These are phyloP conservation scores for Oehlia diaphana DNA, from an alignment of 192 early-diverging fungal genomes.

Conservation along the genomic window DNA sequence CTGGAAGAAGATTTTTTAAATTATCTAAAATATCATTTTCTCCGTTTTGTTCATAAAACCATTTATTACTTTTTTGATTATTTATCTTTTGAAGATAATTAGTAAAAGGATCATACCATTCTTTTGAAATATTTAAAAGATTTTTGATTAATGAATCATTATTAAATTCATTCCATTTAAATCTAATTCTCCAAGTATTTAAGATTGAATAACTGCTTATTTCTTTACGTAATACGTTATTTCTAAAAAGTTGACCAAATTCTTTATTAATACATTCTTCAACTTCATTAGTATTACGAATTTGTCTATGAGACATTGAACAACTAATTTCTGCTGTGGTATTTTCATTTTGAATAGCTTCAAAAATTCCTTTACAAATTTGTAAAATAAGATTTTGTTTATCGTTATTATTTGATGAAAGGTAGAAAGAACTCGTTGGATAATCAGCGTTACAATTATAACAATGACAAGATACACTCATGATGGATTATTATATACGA, in stretches of 20 bases:
- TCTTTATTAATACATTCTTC: not conserved
- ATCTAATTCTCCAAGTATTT: not conserved
- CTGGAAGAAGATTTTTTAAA: not conserved
- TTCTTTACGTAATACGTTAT: not conserved
- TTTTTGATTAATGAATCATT: not conserved
- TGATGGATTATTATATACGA: not conserved
- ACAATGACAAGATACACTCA: not conserved
- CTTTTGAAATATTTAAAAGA: not conserved
- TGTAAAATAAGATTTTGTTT: conserved; percentile 5
- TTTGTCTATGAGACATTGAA: not conserved
- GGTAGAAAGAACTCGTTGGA: no score
- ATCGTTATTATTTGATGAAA: not conserved
- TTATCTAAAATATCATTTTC: not conserved
- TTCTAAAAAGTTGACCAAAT: not conserved
- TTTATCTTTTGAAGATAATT: not conserved
- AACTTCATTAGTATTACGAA: not conserved
- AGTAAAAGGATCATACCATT: not conserved
- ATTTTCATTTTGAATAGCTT: not conserved
- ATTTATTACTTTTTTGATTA: not conserved
- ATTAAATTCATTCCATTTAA: not conserved
- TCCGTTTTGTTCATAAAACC: not conserved
- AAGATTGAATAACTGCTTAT: not conserved
- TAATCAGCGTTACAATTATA: not conserved
- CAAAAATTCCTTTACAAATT: not conserved
- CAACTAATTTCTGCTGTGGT: not conserved